phyloP scores from a whole-genome alignment of 2,329 filamentous ascomycete genomes.

The Colletotrichum tofieldiae region DNA sequence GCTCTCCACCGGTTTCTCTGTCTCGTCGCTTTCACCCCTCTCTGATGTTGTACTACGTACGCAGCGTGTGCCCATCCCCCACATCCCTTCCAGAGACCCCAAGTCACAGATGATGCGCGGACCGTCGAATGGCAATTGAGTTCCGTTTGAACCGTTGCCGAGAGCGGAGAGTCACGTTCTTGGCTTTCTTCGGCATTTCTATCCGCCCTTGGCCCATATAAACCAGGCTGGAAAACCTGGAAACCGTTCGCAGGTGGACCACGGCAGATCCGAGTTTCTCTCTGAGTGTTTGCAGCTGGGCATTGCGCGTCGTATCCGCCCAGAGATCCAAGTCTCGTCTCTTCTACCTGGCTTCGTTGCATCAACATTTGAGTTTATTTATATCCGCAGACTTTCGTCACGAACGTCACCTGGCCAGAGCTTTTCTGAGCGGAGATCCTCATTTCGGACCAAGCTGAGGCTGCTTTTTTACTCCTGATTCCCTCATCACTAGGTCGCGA shows the following conservation, averaged over 20 bases:
- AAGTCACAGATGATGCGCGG: neutral
- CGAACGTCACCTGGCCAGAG: constrained; percentile 25
- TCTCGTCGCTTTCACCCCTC: neutral
- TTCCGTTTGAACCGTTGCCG: neutral
- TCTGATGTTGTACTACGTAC: neutral
- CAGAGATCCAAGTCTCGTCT: neutral
- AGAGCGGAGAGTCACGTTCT: constrained; percentile 8
- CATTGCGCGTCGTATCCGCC: constrained; percentile 23
- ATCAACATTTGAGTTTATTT: constrained; percentile 12
- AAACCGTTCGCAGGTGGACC: constrained; percentile 22
- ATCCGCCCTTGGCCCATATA: constrained; percentile 38
- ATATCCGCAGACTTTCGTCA: constrained; percentile 9
- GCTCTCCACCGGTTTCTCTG: constrained; percentile 9
- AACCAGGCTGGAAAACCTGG: constrained; percentile 36
- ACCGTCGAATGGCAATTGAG: neutral
- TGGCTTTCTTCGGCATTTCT: constrained; percentile 35
- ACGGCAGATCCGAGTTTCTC: constrained; percentile 34
- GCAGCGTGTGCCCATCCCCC: neutral
- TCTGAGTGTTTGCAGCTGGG: neutral
- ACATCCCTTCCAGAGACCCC: neutral
- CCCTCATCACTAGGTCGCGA: neutral
- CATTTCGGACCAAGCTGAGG: neutral
- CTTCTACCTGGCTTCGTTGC: constrained; percentile 1
- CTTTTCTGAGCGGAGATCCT: constrained; percentile 1
- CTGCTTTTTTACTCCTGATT: neutral